Conservation (phyloP, 805 yeast genomes). For the Candida koratica region DNA sequence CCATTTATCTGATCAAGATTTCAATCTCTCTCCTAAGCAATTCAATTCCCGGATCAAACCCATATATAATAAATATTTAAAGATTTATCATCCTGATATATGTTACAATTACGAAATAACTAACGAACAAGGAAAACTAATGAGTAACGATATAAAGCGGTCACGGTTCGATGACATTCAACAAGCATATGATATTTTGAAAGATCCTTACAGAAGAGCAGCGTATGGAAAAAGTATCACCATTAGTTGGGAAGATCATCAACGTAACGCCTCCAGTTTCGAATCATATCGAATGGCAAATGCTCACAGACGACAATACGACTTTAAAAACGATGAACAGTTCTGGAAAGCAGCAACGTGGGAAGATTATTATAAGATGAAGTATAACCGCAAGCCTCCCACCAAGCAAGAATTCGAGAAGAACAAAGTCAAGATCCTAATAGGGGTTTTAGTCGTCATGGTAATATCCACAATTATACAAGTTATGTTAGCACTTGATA, state of each 20-base stretch:
- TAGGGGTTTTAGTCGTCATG: constrained; percentile 32
- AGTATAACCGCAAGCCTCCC: constrained; percentile 34
- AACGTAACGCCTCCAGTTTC: constrained; percentile 19
- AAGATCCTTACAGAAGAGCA: constrained; percentile 45
- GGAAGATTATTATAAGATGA: constrained; percentile 55
- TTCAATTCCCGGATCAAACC: constrained; percentile 47
- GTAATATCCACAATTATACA: constrained; percentile 31
- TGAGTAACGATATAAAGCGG: constrained; percentile 32
- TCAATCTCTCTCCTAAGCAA: constrained; percentile 39
- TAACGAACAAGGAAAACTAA: constrained; percentile 25
- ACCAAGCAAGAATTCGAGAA: constrained; percentile 39
- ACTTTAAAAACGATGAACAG: constrained; percentile 33
- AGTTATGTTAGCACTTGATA: constrained; percentile 34
- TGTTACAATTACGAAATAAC: constrained; percentile 22
- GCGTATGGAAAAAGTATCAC: constrained; percentile 26
- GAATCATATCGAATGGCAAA: constrained; percentile 37
- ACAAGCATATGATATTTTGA: constrained; percentile 39
- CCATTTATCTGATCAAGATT: constrained; percentile 28
- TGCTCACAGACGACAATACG: constrained; percentile 31
- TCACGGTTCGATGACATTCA: constrained; percentile 30
- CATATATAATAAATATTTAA: constrained; percentile 45
- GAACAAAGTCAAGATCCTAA: constrained; percentile 40
- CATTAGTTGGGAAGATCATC: constrained; percentile 24
- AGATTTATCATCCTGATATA: constrained; percentile 79
- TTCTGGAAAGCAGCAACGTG: constrained; percentile 64